A percentile compares a stretch with the other conserved stretches of the same genome.
Conservation (phyloP, 345 rosid species). For the Garcia nutans region DNA sequence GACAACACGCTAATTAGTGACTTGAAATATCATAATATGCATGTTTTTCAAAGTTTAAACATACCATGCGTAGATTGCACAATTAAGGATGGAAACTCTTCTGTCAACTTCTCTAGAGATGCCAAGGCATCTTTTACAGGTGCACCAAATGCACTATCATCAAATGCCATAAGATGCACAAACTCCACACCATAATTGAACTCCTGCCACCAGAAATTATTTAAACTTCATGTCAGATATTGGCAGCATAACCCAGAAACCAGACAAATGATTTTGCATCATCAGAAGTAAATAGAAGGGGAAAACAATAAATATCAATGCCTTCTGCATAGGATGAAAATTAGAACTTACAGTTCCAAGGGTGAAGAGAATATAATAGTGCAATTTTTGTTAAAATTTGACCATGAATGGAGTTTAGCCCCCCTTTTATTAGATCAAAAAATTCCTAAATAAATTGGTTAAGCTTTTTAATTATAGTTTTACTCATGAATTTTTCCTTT, state of each 20-base stretch:
- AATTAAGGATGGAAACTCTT: conserved; percentile 61
- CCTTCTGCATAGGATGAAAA: background rate
- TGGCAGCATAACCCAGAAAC: background rate
- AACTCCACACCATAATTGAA: conserved; percentile 80
- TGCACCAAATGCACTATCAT: conserved; percentile 46
- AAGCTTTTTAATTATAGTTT: no score
- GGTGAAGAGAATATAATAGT: background rate
- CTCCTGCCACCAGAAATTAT: conserved; percentile 48
- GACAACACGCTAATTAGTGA: conserved; percentile 7
- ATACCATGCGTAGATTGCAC: conserved; percentile 82
- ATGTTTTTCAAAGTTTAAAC: conserved; percentile 4
- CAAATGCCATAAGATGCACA: conserved; percentile 63
- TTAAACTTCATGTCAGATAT: conserved; percentile 17
- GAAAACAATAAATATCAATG: background rate
- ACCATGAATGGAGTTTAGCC: no score
- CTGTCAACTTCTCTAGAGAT: conserved; percentile 46
- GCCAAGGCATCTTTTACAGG: conserved; percentile 61
- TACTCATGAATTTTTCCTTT: no score
- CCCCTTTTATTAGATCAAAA: no score
- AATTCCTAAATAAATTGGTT: no score
- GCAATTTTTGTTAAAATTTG: no score
- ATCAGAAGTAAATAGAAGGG: background rate
- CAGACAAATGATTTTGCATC: background rate
- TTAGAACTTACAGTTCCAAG: background rate
- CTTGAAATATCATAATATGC: background rate